Percentiles rank a stretch among this genome's conserved stretches.
Evolutionary conservation across 2,329 filamentous ascomycete genomes (phyloP).

Genomic region (Sarocladium strictum): DNA sequence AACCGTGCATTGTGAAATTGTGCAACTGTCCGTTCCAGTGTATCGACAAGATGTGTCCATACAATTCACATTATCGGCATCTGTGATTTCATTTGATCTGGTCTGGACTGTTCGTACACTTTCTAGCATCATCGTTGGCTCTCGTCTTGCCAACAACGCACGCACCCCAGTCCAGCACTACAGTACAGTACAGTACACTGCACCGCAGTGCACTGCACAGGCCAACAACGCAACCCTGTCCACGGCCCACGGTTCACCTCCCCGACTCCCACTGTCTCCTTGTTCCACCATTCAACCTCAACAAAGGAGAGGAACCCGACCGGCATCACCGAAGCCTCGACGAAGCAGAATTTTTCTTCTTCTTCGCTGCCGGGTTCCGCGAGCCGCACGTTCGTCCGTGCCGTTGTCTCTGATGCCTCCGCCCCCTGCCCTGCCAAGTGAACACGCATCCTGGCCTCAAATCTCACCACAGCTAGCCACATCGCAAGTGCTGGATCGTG

Average conservation of each 20-base stretch:
- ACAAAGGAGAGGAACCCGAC: neutral
- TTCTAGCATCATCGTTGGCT: neutral
- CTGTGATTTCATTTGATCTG: too few relatives aligned
- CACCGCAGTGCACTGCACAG: too few relatives aligned
- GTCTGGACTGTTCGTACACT: neutral
- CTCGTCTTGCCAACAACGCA: neutral
- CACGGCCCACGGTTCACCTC: constrained; percentile 3
- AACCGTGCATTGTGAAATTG: neutral
- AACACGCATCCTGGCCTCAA: neutral
- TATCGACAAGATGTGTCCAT: too few relatives aligned
- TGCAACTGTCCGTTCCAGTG: neutral
- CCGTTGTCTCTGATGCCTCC: neutral
- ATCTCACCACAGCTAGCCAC: neutral
- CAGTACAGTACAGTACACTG: too few relatives aligned
- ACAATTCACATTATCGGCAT: too few relatives aligned
- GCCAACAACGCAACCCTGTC: neutral
- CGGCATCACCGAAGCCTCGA: constrained; percentile 1
- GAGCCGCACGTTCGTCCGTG: too few relatives aligned
- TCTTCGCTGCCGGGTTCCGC: too few relatives aligned
- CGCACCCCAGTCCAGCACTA: too few relatives aligned
- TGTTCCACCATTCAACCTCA: neutral
- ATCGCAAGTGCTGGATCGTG: neutral
- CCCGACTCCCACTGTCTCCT: neutral
- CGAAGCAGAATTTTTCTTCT: neutral
- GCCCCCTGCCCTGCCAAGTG: neutral